A percentile compares a stretch with the other conserved stretches of the same genome.
Evolutionary conservation across 306 rosid genomes (phyloP).

Genomic region (Acacia acuminata): DNA sequence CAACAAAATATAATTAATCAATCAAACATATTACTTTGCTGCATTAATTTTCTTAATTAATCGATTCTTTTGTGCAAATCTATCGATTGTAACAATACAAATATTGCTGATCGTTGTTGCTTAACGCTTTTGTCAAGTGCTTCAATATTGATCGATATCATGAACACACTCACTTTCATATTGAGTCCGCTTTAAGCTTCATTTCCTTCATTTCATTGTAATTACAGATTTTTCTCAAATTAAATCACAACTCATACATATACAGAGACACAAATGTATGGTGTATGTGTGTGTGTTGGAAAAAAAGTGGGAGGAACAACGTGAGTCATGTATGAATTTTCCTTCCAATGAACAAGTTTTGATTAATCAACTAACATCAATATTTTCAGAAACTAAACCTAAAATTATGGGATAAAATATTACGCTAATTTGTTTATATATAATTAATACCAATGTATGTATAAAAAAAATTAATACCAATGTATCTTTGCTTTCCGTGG

Average conservation of each 20-base stretch:
- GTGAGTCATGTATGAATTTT: too few relatives aligned
- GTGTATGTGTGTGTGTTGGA: neutral
- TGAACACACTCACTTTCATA: neutral
- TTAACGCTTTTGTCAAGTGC: conserved; percentile 62
- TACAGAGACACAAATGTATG: too few relatives aligned
- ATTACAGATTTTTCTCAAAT: neutral
- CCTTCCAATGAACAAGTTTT: too few relatives aligned
- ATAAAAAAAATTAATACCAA: neutral
- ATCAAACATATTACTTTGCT: neutral
- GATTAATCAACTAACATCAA: neutral
- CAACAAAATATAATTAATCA: neutral
- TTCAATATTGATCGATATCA: neutral
- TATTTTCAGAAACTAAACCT: neutral
- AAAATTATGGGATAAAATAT: neutral
- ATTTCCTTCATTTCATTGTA: neutral
- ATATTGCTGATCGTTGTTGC: conserved; percentile 45
- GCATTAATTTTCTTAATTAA: neutral
- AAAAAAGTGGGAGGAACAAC: neutral
- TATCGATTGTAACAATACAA: neutral
- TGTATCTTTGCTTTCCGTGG: neutral
- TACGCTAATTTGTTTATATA: neutral
- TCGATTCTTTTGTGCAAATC: neutral
- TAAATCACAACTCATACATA: too few relatives aligned
- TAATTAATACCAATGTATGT: neutral
- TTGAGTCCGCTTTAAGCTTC: conserved; percentile 49